Conservation (phyloP, 352 stramenopile species). For the Blastocystis sp. region DNA sequence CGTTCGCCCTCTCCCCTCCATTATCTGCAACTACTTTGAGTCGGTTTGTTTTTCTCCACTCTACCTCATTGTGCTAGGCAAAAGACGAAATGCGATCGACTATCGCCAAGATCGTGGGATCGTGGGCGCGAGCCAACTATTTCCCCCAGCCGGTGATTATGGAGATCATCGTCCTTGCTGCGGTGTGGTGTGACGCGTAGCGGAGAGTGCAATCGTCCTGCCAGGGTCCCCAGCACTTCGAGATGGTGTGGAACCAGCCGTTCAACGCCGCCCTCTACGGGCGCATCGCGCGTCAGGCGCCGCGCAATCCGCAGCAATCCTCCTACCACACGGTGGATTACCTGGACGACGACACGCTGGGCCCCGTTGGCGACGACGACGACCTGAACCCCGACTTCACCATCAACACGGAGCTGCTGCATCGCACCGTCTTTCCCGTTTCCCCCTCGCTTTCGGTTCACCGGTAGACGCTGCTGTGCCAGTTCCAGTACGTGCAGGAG, state of each 20-base stretch:
- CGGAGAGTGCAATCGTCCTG: conserved; percentile 5
- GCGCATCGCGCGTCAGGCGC: not conserved
- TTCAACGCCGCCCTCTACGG: conserved; percentile 25
- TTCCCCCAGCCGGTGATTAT: conserved; percentile 34
- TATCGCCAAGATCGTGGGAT: conserved; percentile 27
- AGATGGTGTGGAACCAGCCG: not conserved
- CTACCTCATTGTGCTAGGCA: conserved; percentile 4
- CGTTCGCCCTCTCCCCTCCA: not conserved
- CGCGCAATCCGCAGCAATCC: not conserved
- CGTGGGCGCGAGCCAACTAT: not conserved
- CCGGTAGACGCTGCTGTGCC: conserved; percentile 17
- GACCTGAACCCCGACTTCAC: conserved; percentile 53
- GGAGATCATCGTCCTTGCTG: conserved; percentile 13
- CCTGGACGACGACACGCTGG: conserved; percentile 12
- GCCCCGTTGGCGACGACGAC: not conserved
- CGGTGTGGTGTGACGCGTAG: conserved; percentile 1
- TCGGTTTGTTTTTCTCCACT: not conserved
- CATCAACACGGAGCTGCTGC: conserved; percentile 42
- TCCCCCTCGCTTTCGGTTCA: not conserved
- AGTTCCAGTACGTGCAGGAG: conserved; percentile 42
- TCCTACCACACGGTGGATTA: conserved; percentile 6
- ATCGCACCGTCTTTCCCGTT: conserved; percentile 18
- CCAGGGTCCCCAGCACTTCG: conserved; percentile 2
- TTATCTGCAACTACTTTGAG: conserved; percentile 57
- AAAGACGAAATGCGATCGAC: conserved; percentile 28